Evolutionary conservation across 768 basidiomycete genomes (phyloP), one percentile per base, ranked within the genome.

Genomic region (Pleurotus platypus): DNA sequence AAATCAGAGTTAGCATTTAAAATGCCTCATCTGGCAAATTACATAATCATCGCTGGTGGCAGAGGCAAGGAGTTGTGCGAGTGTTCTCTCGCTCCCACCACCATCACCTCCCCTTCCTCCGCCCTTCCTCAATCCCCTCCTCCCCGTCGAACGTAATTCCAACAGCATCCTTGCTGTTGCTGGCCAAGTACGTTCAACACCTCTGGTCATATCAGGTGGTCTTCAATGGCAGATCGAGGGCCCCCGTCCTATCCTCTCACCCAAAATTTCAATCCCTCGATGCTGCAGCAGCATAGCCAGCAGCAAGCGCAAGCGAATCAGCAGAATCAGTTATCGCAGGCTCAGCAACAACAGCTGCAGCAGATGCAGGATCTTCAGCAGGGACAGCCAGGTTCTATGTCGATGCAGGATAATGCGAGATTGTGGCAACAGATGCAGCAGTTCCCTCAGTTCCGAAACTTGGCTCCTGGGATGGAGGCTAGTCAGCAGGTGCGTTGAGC

Each of bases 361-460:
- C 76, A 80, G 58, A 68, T 67, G 30, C 78, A 74, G 35, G 80
- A 78, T 51, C 76, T 77, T 55, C 75, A 74, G 20, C 72, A 70
- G 46, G 65, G 65, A 39, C 72, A 74, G 62, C 66, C 72, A 60
- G 65, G 70, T 64, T 68, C 73, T 62, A 79, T 79, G 69, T 7
- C 54, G 12, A 53, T 49, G 42, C 60, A 77, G 66, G 85, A 86
- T 67, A 78, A 80, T 26, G 61, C 61, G 59, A 80, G 78, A 59
- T 72, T 81, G 63, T 87, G 84, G 86, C 79, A 80, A 69, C 78
- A 82, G 68, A 78, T 80, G 67, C 77, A 79, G 66, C 63, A 72
- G 58, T 75, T 76, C 61, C 71, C 70, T 43, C 72, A 73, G 60
- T 78, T 78, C 61, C 75, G 79, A 35, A 66, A 61, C 66, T 72